Conservation (phyloP, 306 rosid genomes). For the Neltuma alba region DNA sequence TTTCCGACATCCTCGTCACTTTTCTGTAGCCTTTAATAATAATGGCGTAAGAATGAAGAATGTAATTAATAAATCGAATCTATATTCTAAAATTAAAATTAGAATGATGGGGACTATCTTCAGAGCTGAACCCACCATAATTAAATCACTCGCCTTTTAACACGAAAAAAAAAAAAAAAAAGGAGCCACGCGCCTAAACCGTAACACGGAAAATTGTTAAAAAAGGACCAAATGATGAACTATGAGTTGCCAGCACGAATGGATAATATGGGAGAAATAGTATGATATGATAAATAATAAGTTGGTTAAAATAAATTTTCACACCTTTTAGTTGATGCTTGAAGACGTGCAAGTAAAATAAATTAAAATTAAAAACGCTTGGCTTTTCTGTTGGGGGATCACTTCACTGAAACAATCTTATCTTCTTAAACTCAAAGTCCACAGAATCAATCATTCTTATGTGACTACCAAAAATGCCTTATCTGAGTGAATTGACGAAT, state of each 20-base stretch:
- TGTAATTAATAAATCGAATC: no score
- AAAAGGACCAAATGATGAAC: background rate
- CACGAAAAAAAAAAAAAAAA: no score
- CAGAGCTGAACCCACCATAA: background rate
- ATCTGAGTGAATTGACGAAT: no score
- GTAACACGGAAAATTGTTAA: background rate
- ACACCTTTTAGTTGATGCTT: background rate
- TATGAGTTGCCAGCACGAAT: background rate
- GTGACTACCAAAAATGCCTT: no score
- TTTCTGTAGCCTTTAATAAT: no score
- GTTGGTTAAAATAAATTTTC: conserved; percentile 7
- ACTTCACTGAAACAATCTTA: conserved; percentile 8
- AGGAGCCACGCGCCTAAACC: background rate
- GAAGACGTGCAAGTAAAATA: background rate
- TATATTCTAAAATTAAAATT: no score
- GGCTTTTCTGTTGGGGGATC: background rate
- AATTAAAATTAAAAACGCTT: background rate
- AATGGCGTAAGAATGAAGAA: no score
- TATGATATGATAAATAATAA: background rate
- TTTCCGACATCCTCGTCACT: no score
- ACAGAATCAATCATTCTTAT: no score
- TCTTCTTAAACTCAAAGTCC: no score
- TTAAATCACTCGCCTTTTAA: background rate
- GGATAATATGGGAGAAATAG: background rate
- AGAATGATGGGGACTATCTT: no score